A percentile compares a stretch with the other conserved stretches of the same genome.
These are phyloP conservation scores for Viola pubescens DNA, from an alignment of 441 rosid species.

Conservation along the genomic window DNA sequence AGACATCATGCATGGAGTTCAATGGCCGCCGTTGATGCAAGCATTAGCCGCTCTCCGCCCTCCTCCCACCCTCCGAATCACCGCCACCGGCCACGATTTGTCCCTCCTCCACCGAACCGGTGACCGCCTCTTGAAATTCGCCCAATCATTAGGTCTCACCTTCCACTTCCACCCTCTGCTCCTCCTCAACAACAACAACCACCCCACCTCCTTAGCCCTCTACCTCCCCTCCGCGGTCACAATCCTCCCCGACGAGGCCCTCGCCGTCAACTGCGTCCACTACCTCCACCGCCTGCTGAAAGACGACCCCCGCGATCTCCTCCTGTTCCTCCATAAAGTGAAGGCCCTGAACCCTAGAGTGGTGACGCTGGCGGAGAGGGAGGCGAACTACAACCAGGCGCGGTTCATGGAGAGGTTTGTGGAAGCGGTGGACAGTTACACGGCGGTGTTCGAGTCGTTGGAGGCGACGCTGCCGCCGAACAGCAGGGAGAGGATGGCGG, in stretches of 20 bases:
- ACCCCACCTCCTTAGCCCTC: constrained; percentile 33
- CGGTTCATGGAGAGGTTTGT: constrained; percentile 56
- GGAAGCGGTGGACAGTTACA: constrained; percentile 73
- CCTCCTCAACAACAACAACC: constrained; percentile 43
- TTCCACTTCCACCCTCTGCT: constrained; percentile 71
- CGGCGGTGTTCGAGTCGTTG: constrained; percentile 64
- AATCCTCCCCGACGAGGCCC: constrained; percentile 49
- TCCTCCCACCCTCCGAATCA: constrained; percentile 65
- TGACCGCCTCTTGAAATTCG: constrained; percentile 62
- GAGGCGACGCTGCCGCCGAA: constrained; percentile 89
- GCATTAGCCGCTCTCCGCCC: constrained; percentile 54
- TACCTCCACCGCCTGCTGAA: constrained; percentile 55
- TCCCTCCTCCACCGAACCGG: constrained; percentile 56
- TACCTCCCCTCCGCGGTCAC: constrained; percentile 42
- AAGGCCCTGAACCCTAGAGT: constrained; percentile 61
- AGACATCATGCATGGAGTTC: constrained; percentile 91
- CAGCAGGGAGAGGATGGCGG: constrained; percentile 65
- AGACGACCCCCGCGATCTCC: constrained; percentile 44
- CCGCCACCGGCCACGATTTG: constrained; percentile 64
- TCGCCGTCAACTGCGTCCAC: constrained; percentile 70
- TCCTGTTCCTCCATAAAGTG: constrained; percentile 52
- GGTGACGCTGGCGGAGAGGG: constrained; percentile 72
- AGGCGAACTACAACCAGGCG: constrained; percentile 63
- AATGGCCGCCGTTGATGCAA: constrained; percentile 98
- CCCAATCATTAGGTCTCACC: constrained; percentile 63